phyloP scores from a whole-genome alignment of 2,329 filamentous ascomycete species.

The Ophiocordyceps robertsii region DNA sequence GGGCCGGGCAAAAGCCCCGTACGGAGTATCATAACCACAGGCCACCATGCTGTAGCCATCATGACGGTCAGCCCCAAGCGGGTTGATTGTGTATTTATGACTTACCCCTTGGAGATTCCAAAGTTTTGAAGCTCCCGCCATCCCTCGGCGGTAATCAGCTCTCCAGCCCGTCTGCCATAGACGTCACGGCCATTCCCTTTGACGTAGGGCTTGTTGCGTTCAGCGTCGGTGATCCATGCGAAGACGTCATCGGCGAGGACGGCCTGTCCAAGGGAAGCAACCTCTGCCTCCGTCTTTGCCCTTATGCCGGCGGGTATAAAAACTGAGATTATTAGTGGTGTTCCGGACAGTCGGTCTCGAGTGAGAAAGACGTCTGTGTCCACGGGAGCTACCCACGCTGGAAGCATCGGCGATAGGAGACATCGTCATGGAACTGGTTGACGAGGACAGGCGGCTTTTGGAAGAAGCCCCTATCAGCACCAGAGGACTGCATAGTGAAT shows the following conservation, averaged over 20 bases:
- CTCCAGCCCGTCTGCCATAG: slow-evolving; percentile 45
- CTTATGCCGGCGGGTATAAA: slow-evolving; percentile 31
- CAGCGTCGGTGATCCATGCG: slow-evolving; percentile 46
- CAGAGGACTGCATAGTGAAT: slow-evolving; percentile 27
- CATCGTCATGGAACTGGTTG: slow-evolving; percentile 45
- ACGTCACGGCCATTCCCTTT: slow-evolving; percentile 41
- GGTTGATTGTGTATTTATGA: background rate
- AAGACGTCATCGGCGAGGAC: slow-evolving; percentile 43
- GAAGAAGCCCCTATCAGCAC: slow-evolving; percentile 39
- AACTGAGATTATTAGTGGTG: slow-evolving; percentile 19
- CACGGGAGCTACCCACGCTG: slow-evolving; percentile 23
- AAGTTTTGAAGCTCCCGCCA: slow-evolving; percentile 51
- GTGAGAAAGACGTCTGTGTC: background rate
- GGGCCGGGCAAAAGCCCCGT: slow-evolving; percentile 37
- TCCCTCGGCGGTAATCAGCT: slow-evolving; percentile 50
- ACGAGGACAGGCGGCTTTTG: slow-evolving; percentile 35
- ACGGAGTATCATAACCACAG: slow-evolving; percentile 41
- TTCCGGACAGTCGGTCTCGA: background rate
- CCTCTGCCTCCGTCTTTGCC: slow-evolving; percentile 25
- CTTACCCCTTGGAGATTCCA: slow-evolving; percentile 39
- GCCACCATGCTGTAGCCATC: slow-evolving; percentile 32
- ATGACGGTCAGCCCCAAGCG: background rate
- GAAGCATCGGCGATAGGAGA: slow-evolving; percentile 35
- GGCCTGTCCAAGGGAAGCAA: slow-evolving; percentile 33
- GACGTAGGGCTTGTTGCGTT: slow-evolving; percentile 49